These are phyloP conservation scores for Passalora sequoiae DNA, from an alignment of 2,329 filamentous ascomycete genomes.

Conservation along the genomic window DNA sequence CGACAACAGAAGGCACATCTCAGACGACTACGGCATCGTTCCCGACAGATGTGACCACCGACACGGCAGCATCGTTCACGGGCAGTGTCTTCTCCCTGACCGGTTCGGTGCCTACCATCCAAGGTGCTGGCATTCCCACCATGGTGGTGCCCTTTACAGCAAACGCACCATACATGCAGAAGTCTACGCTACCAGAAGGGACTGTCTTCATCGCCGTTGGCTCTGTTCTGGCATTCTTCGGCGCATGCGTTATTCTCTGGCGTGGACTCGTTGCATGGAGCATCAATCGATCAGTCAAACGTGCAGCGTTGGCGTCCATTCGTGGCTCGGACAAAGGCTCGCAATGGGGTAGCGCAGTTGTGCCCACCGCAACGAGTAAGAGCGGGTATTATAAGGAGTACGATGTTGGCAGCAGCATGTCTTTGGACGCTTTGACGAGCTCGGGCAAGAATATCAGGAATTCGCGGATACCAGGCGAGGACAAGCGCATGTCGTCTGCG, in stretches of 20 bases:
- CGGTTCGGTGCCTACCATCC: conserved; percentile 51
- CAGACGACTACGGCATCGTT: neutral
- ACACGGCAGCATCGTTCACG: conserved; percentile 11
- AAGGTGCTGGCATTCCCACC: conserved; percentile 58
- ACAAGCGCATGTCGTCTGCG: conserved; percentile 37
- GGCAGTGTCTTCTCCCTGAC: conserved; percentile 31
- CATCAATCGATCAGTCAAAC: conserved; percentile 83
- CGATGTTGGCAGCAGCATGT: conserved; percentile 50
- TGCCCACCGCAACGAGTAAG: conserved; percentile 20
- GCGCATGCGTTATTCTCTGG: conserved; percentile 78
- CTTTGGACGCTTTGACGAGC: conserved; percentile 48
- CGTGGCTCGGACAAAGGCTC: conserved; percentile 30
- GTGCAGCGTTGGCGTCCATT: conserved; percentile 72
- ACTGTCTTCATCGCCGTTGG: conserved; percentile 96
- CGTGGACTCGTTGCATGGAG: conserved; percentile 82
- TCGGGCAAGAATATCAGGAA: conserved; percentile 32
- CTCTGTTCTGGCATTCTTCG: conserved; percentile 77
- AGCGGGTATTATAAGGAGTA: conserved; percentile 39
- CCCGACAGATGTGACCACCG: conserved; percentile 4
- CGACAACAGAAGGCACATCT: conserved; percentile 6
- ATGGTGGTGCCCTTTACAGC: conserved; percentile 75
- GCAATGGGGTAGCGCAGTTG: conserved; percentile 30
- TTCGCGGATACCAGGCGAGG: conserved; percentile 4
- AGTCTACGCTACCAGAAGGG: conserved; percentile 77
- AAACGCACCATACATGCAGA: conserved; percentile 86